phyloP scores from a whole-genome alignment of 2,329 filamentous ascomycete genomes.

The Leptographium galeiforme region DNA sequence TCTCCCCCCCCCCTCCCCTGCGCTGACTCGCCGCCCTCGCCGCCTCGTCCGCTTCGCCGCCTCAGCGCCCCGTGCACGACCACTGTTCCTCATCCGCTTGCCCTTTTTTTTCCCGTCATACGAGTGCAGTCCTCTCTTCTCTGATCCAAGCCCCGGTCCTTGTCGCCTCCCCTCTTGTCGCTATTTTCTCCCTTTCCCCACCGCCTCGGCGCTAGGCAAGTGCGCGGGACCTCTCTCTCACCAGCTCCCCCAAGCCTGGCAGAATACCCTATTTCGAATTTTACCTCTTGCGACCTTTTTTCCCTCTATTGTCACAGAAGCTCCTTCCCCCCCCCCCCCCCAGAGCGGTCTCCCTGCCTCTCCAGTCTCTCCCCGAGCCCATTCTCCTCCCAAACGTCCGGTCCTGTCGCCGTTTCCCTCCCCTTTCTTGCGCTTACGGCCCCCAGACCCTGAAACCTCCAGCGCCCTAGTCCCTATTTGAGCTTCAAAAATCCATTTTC shows the following conservation, averaged over 20 bases:
- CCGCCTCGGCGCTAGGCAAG: neutral
- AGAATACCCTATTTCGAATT: neutral
- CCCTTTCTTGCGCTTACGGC: no score
- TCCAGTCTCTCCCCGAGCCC: no score
- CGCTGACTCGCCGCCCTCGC: neutral
- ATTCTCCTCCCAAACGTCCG: no score
- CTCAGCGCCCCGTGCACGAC: neutral
- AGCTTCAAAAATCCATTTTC: conserved; percentile 1
- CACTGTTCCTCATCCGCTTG: no score
- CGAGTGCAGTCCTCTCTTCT: neutral
- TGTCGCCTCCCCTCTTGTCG: neutral
- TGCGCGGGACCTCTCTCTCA: neutral
- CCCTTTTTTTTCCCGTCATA: no score
- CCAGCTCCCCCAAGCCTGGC: neutral
- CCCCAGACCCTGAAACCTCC: neutral
- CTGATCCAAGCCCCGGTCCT: neutral
- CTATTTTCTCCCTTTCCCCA: neutral
- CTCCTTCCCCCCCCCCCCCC: no score
- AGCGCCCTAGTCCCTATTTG: neutral
- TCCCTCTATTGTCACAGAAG: neutral
- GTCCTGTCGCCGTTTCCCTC: no score
- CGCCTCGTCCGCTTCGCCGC: neutral
- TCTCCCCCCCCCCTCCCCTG: neutral
- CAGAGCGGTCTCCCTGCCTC: no score
- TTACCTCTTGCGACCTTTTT: neutral